Evolutionary conservation across 1,284 basidiomycete species (phyloP).

Genomic region (Phaffia rhodozyma): DNA sequence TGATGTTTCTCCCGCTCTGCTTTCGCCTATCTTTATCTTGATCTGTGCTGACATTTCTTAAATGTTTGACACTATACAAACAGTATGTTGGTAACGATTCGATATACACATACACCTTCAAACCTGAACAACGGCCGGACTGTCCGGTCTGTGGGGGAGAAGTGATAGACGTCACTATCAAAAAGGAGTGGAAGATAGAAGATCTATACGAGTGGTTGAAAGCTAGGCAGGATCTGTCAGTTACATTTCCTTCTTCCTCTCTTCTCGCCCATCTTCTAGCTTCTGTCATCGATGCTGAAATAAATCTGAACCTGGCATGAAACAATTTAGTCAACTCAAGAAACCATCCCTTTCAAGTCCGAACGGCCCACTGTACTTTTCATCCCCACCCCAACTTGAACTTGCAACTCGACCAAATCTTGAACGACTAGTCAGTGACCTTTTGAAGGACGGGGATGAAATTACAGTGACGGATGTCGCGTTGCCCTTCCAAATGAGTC

Average conservation of each 20-base stretch:
- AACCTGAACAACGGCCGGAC: slow-evolving; percentile 81
- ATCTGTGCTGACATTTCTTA: neutral
- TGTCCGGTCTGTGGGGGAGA: slow-evolving; percentile 97
- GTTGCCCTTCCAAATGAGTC: slow-evolving; percentile 71
- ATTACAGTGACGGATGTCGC: slow-evolving; percentile 76
- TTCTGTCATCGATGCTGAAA: slow-evolving; percentile 1
- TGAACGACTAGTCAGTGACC: slow-evolving; percentile 66
- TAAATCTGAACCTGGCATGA: neutral
- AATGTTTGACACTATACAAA: neutral
- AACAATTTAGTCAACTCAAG: slow-evolving; percentile 68
- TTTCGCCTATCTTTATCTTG: neutral
- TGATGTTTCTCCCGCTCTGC: neutral
- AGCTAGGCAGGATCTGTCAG: slow-evolving; percentile 77
- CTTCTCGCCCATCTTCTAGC: slow-evolving; percentile 1
- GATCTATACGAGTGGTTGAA: slow-evolving; percentile 70
- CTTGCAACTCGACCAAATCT: slow-evolving; percentile 78
- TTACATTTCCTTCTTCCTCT: slow-evolving; percentile 20
- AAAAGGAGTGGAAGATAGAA: slow-evolving; percentile 63
- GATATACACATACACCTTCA: slow-evolving; percentile 94
- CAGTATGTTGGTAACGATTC: slow-evolving; percentile 79
- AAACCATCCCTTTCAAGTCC: slow-evolving; percentile 67
- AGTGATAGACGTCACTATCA: slow-evolving; percentile 56
- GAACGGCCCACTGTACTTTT: slow-evolving; percentile 66
- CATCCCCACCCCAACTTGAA: slow-evolving; percentile 81
- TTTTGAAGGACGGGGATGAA: slow-evolving; percentile 62